Evolutionary conservation across 2,329 filamentous ascomycete genomes (phyloP).

Genomic region (Colletotrichum gigasporum): DNA sequence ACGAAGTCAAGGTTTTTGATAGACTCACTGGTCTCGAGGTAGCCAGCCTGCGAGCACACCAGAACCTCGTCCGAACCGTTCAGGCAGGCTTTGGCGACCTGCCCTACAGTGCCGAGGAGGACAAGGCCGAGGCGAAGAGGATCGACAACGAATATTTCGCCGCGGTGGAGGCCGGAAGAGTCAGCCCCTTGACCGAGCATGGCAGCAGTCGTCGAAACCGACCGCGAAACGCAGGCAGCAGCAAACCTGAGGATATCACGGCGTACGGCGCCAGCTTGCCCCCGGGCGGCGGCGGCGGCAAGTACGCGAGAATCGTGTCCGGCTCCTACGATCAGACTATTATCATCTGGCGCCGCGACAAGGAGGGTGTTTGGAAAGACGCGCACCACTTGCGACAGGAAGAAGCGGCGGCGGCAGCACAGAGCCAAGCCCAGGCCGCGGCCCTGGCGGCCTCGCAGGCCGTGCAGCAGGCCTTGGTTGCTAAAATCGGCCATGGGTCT

Average conservation of each 20-base stretch:
- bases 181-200: conserved; percentile 38
- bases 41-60: conserved; percentile 84
- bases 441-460: conserved; percentile 10
- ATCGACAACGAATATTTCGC: conserved; percentile 79
- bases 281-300: conserved; percentile 88
- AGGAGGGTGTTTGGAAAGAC: conserved; percentile 85
- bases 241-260: conserved; percentile 77
- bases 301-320: conserved; percentile 93
- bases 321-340: conserved; percentile 97
- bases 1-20: conserved; percentile 96
- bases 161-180: conserved; percentile 61
- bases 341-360: conserved; percentile 91
- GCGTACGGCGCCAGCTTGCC: conserved; percentile 88
- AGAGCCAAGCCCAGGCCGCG: conserved; percentile 30
- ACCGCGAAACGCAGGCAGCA: conserved; percentile 75
- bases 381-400: conserved; percentile 80
- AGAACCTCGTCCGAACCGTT: conserved; percentile 88
- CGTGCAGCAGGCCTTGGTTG: neutral
- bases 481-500: neutral
- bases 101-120: conserved; percentile 79
- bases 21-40: conserved; percentile 87
- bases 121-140: conserved; percentile 75
- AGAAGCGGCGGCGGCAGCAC: conserved; percentile 67
- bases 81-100: conserved; percentile 94
- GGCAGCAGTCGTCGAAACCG: conserved; percentile 42